A percentile compares a stretch with the other conserved stretches of the same genome.
These are phyloP conservation scores for Deinandra increscens DNA, from an alignment of 129 eudicot species.

Conservation along the genomic window DNA sequence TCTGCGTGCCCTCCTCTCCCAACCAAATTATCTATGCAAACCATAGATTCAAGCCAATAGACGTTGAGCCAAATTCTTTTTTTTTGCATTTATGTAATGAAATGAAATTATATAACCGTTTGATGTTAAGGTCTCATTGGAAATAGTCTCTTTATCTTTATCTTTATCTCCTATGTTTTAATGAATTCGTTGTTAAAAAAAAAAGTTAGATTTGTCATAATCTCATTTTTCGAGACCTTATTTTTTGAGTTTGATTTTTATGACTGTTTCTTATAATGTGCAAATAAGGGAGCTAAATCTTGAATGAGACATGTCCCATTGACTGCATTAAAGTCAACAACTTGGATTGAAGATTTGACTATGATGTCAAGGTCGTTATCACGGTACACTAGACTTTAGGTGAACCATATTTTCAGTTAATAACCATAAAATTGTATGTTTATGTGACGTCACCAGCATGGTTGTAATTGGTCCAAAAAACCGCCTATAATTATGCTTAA, in stretches of 20 bases:
- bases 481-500: not conserved
- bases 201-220: not conserved
- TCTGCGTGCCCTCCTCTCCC: conserved; percentile 98
- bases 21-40: conserved; percentile 54
- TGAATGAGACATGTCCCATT: not conserved
- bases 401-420: conserved; percentile 14
- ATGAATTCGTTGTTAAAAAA: not conserved
- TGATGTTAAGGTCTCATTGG: too few species aligned
- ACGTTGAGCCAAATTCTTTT: not conserved
- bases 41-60: not conserved
- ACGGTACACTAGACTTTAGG: not conserved
- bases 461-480: not conserved
- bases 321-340: conserved; percentile 19
- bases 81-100: not conserved
- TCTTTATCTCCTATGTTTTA: not conserved
- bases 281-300: not conserved
- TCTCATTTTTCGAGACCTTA: too few species aligned
- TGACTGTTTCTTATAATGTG: too few species aligned
- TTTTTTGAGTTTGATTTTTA: too few species aligned
- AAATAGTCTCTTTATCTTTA: too few species aligned
- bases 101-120: not conserved
- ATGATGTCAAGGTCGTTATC: conserved; percentile 22
- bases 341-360: conserved; percentile 15
- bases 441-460: not conserved
- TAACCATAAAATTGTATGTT: not conserved